Evolutionary conservation across 1,139 yeast species (phyloP), one percentile per base, ranked within the genome.

Genomic region (Ogataea hybrid): DNA sequence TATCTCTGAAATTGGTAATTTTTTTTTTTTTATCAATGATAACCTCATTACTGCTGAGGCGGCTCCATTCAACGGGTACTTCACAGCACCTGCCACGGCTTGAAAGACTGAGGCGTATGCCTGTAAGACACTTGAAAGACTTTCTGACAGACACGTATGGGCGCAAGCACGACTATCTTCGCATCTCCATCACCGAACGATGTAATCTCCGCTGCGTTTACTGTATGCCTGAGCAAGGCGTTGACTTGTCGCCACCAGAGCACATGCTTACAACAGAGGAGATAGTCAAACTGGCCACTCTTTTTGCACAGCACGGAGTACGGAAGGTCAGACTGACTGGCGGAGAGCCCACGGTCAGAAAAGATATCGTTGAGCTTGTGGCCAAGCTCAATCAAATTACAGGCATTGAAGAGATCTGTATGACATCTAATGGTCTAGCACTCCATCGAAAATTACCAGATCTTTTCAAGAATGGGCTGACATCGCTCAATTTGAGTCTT

Each of bases 161-260:
- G 16, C 58, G 79, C 28, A 56, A 61, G 31, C 79, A 74, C 48
- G 69, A 73, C 47, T 74, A 74, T 43, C 53, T 74, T 34, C 58
- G 79, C 31, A 74, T 74, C 17, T 69, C 75, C 20, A 64, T 74
- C 31, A 71, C 79, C 0, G 79, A 74, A 49, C 51, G 76, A 17
- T 74, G 79, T 44, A 74, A 74, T 47, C 54, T 74, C 15, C 55
- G 79, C 12, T 74, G 79, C 49, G 57, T 66, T n/a, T 74, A 74
- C 47, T 74, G 79, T 49, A 74, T 74, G 79, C 79, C 79, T 0
- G 76, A 71, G 41, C 75, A 74, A 39, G 79, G 79, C 8, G 67
- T 74, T 1, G 69, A 65, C 17, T 54, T 74, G 15, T 65, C 73
- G 15, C 75, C 76, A 6, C 51, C 59, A 4, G 64, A 62, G 3